These are phyloP conservation scores for Pleurostoma richardsiae DNA, from an alignment of 2,329 filamentous ascomycete species.

Conservation along the genomic window DNA sequence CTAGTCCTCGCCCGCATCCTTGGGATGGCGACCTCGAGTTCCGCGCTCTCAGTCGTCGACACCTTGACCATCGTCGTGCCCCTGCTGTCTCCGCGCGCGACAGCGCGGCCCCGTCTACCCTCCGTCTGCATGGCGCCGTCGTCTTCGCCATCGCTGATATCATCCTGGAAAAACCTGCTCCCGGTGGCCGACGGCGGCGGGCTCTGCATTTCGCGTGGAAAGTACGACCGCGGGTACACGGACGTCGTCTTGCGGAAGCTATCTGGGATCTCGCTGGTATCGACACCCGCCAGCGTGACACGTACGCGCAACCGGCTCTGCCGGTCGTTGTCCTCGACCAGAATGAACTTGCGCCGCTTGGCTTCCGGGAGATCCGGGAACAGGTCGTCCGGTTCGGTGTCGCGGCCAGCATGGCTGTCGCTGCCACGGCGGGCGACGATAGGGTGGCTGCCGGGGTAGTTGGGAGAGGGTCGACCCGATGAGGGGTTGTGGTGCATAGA, in stretches of 20 bases:
- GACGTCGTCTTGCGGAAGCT: conserved; percentile 87
- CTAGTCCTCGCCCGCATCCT: conserved; percentile 65
- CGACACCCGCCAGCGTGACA: conserved; percentile 87
- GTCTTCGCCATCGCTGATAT: conserved; percentile 50
- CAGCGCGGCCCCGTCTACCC: conserved; percentile 28
- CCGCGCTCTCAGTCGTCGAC: conserved; percentile 62
- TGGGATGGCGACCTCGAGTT: conserved; percentile 71
- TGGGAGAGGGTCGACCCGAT: conserved; percentile 24
- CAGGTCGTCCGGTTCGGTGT: conserved; percentile 61
- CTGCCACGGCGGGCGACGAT: conserved; percentile 27
- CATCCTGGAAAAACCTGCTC: conserved; percentile 69
- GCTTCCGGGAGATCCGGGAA: conserved; percentile 86
- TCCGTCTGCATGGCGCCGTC: conserved; percentile 47
- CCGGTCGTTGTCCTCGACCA: conserved; percentile 84
- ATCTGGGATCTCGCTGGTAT: conserved; percentile 94
- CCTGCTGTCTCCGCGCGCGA: conserved; percentile 23
- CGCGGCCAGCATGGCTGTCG: conserved; percentile 34
- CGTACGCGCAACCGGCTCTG: conserved; percentile 80
- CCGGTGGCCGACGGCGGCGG: conserved; percentile 72
- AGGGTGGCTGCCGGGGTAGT: conserved; percentile 17
- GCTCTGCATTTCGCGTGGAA: conserved; percentile 87
- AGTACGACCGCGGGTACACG: conserved; percentile 88
- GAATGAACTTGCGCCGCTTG: conserved; percentile 93
- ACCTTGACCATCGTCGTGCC: conserved; percentile 51
- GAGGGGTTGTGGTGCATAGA: conserved; percentile 57